Base-by-base conservation (phyloP, 2,329 filamentous ascomycete species). In the Diplocarpon mali region DNA sequence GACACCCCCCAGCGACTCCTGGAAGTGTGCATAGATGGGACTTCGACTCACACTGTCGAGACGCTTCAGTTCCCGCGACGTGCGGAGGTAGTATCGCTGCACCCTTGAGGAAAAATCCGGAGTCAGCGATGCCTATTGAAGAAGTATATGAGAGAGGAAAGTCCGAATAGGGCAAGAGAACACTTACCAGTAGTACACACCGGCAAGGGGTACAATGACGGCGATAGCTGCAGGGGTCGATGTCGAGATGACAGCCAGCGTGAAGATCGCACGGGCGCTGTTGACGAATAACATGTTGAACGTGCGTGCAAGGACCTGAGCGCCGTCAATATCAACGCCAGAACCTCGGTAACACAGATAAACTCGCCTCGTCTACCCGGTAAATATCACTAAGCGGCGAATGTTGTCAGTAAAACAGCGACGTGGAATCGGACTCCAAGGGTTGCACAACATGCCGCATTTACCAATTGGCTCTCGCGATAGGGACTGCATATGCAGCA, bases 21-120 rank as follows among this genome's bases (percentile, higher is more conserved):
- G 92, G 69, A 98, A 98, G 65, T 98, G 93, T 6, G 92, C 92
- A 64, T 89, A 98, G 57, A 98, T 94, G 20, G 93, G 93, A 63
- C 89, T 95, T 57, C 88, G 82, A 62, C 84, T 95, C 55, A 96
- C 83, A 62, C 89, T 95, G 66, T 98, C 92, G 47, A 98, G 73
- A 53, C 92, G 78, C 71, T 98, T 98, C 53, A 98, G 74, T 68
- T 98, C 93, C 52, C 93, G 84, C 47, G 92, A 98, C 12, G 92
- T 95, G 51, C 89, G 78, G 39, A 98, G 76, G 64, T 98, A 98
- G 71, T 98, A 98, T 57, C 89, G 81, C 65, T 98, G 92, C 57
- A 96, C 94, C 67, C 20, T 24, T 24, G 20, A 24, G 20, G 20
- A 24, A 24, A 7, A 24, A 24, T 24, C 20, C 20, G 20, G 20